Conservation (phyloP, 768 basidiomycete genomes). For the Russula dissimulans region DNA sequence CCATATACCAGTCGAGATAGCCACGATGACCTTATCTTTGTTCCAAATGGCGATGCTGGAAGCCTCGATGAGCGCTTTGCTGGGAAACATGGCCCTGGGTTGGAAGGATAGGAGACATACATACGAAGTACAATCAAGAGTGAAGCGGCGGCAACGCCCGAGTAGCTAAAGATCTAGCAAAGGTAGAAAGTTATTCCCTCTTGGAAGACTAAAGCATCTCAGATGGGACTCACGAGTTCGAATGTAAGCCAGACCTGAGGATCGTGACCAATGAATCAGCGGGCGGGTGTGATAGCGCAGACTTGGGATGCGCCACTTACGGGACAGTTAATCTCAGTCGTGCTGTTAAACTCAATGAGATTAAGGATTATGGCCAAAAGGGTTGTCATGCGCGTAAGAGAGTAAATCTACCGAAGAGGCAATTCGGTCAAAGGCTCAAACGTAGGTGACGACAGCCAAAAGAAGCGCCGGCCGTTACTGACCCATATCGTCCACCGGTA, state of each 20-base stretch:
- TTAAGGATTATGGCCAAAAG: not conserved
- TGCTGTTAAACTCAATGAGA: not conserved
- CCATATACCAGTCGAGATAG: not conserved
- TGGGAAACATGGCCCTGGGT: not conserved
- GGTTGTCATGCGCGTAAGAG: not conserved
- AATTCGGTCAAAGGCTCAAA: not conserved
- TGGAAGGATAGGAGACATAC: not conserved
- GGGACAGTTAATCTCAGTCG: not conserved
- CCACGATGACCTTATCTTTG: not conserved
- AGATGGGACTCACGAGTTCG: not conserved
- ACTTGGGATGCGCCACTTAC: not conserved
- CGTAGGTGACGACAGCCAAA: no score
- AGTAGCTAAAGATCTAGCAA: not conserved
- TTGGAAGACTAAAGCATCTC: no score
- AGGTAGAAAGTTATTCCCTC: not conserved
- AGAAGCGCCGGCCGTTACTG: not conserved
- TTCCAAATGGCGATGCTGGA: not conserved
- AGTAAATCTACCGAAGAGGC: not conserved
- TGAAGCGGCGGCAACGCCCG: not conserved
- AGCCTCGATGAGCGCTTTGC: not conserved
- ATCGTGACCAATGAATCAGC: not conserved
- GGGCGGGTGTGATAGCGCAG: not conserved
- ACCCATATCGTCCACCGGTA: conserved; percentile 12
- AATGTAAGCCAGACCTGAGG: not conserved
- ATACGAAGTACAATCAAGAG: not conserved